phyloP scores from a whole-genome alignment of 2,329 filamentous ascomycete genomes.

The Colletotrichum euphorbiae region DNA sequence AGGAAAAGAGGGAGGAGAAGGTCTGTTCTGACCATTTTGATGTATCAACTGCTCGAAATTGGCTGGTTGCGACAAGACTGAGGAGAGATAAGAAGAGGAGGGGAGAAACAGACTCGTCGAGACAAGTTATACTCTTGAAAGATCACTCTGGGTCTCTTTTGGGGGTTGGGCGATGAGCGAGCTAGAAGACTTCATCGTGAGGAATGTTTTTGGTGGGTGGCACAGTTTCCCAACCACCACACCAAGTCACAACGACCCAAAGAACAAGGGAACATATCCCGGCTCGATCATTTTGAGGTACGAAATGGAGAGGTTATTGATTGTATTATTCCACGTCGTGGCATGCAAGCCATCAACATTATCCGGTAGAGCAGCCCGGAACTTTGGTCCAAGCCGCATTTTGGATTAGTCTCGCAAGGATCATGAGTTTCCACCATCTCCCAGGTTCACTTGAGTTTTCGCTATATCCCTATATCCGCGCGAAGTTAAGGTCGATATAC shows the following conservation, averaged over 20 bases:
- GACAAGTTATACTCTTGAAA: constrained; percentile 7
- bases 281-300: not conserved
- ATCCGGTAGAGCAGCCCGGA: not conserved
- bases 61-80: constrained; percentile 14
- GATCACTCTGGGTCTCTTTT: not conserved
- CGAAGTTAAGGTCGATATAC: too few relatives aligned
- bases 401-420: not conserved
- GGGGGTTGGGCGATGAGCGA: not conserved
- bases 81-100: constrained; percentile 1
- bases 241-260: not conserved
- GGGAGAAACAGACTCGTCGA: not conserved
- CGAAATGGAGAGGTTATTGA: not conserved
- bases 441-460: not conserved
- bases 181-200: constrained; percentile 7
- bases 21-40: constrained; percentile 16
- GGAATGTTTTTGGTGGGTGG: constrained; percentile 25
- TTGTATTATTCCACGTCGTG: not conserved
- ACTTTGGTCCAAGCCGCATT: not conserved
- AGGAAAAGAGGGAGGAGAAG: constrained; percentile 30
- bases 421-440: not conserved
- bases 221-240: constrained; percentile 22
- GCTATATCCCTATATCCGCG: too few relatives aligned
- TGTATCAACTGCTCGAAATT: not conserved
- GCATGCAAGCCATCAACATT: not conserved
- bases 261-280: not conserved